These are phyloP conservation scores for Chamaecrista fasciculata DNA, from an alignment of 306 rosid genomes.

Conservation along the genomic window DNA sequence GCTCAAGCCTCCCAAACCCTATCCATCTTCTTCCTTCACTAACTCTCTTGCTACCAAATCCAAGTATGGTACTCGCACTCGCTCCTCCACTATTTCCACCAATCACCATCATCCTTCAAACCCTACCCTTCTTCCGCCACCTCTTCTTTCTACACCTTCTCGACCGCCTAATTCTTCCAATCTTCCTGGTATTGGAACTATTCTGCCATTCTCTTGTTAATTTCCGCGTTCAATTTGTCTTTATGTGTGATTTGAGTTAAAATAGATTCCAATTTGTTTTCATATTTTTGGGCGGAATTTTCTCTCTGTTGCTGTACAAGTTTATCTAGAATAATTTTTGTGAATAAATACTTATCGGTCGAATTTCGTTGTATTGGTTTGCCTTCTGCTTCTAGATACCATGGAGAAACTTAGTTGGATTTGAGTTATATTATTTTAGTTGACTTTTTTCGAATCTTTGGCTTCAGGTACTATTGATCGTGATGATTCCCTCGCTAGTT, in stretches of 20 bases:
- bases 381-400: not conserved
- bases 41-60: not conserved
- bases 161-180: slow-evolving; percentile 1
- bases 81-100: not conserved
- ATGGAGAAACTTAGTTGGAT: not conserved
- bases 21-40: slow-evolving; percentile 28
- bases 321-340: not conserved
- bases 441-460: not conserved
- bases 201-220: not conserved
- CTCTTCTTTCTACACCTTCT: slow-evolving; percentile 21
- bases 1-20: slow-evolving; percentile 31
- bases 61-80: not conserved
- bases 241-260: not conserved
- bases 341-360: not conserved
- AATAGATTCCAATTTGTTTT: not conserved
- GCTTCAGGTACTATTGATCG: slow-evolving; percentile 32
- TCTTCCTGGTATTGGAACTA: slow-evolving; percentile 22
- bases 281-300: not conserved
- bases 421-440: not conserved
- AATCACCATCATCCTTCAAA: not conserved
- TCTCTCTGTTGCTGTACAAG: not conserved
- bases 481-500: slow-evolving; percentile 37
- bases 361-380: not conserved
- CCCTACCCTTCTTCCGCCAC: slow-evolving; percentile 13
- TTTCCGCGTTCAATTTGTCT: not conserved